Conservation (phyloP, 2,329 filamentous ascomycete genomes). For the Colletotrichum camelliae region DNA sequence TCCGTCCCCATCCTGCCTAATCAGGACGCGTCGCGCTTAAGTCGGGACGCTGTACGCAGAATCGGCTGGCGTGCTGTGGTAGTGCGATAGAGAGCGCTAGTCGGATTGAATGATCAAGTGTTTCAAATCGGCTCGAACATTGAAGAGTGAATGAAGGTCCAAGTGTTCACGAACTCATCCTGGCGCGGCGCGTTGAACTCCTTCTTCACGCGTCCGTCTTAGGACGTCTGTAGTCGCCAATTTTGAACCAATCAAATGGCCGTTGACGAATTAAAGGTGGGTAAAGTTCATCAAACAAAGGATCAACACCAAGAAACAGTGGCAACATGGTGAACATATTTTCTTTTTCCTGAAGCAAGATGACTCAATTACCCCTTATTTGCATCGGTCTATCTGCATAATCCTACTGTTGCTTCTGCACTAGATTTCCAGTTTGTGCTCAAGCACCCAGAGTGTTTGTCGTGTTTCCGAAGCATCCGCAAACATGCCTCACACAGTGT, state of each 20-base stretch:
- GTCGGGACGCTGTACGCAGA: background rate
- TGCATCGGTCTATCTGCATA: background rate
- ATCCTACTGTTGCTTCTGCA: background rate
- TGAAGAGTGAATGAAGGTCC: background rate
- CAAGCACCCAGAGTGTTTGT: background rate
- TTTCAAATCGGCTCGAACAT: background rate
- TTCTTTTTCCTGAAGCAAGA: background rate
- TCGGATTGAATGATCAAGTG: background rate
- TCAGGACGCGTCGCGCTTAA: background rate
- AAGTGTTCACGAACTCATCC: background rate
- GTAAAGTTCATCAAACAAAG: background rate
- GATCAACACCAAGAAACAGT: background rate
- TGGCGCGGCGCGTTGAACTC: background rate
- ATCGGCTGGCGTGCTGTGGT: background rate
- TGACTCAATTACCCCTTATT: background rate
- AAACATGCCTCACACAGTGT: background rate
- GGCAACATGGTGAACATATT: background rate
- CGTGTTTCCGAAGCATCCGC: background rate
- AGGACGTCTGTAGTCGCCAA: accelerated
- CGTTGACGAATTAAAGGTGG: background rate
- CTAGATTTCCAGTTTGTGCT: background rate
- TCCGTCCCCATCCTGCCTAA: background rate
- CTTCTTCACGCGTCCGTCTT: background rate
- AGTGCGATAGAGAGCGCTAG: background rate
- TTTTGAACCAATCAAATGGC: background rate